Base-by-base conservation (phyloP, 305 asterid genomes). In the Fraxinus paxiana region DNA sequence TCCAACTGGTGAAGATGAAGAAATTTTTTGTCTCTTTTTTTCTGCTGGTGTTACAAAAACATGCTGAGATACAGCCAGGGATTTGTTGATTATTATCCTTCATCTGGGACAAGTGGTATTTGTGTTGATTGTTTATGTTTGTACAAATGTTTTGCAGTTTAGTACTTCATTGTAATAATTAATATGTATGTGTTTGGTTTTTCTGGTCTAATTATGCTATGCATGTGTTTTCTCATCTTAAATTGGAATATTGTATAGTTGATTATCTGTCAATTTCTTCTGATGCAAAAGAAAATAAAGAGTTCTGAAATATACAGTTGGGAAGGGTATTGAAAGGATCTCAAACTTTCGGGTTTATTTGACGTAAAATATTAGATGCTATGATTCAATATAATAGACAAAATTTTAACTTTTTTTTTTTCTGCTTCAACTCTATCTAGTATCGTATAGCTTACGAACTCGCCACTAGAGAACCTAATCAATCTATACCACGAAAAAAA, bases 131-230 rank as follows among this genome's bases (percentile, higher is more conserved):
- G 51, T 43, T 48, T 33, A 6, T 70, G 76, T 61, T 46, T 86
- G 89, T 82, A 80, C 83, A 88, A 86, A 82, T 82, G 85, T 82
- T 76, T 48, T 77, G 80, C 74, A 75, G 83, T 80, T 80, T 46
- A 67, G 73, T 67, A 1, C 84, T 84, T 28, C 63, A 31, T 37
- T 83, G 85, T 81, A 83, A 77, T 81, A 81, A 78, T 84, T 76
- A 67, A 26, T 13, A 67, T 80, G 76, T 41, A 20, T 48, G 28
- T 80, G 83, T 76, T 65, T 37, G 48, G 41, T 59, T 69, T 17
- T 81, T 48, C 61, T 48, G 18, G 61, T 48, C 22, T 48, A 4
- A 4, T 15, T 48, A 48, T 48, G 61, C 61, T 15, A 48, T 48
- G 20, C 61, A 15, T n/a, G 61, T 48, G 56, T 46, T 0, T 46